Conservation (phyloP, 2,329 filamentous ascomycete species). For the Chaetothyriales sp. region DNA sequence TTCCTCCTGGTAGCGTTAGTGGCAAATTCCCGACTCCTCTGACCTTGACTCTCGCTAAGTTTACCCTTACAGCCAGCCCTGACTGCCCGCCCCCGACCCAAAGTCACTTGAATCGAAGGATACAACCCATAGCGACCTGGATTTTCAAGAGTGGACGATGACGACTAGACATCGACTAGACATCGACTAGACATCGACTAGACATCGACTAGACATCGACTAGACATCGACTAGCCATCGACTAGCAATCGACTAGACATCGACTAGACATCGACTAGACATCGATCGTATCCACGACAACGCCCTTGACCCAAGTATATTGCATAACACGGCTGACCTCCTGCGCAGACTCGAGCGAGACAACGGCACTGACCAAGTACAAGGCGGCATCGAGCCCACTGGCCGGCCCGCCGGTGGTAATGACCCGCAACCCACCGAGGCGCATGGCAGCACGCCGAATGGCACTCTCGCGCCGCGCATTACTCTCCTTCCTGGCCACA, state of each 20-base stretch:
- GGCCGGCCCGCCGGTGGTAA: slow-evolving; percentile 66
- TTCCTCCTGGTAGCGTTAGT: not conserved
- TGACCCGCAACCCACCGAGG: slow-evolving; percentile 54
- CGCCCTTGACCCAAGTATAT: slow-evolving; percentile 51
- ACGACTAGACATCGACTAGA: too few relatives aligned
- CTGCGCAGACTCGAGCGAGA: slow-evolving; percentile 60
- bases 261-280: slow-evolving; percentile 14
- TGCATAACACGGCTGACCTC: slow-evolving; percentile 65
- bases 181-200: slow-evolving; percentile 19
- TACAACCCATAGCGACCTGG: too few relatives aligned
- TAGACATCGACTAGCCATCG: too few relatives aligned
- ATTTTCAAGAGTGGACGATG: too few relatives aligned
- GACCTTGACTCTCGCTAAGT: not conserved
- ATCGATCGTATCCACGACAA: slow-evolving; percentile 19
- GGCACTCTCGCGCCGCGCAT: slow-evolving; percentile 64
- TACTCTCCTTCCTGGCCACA: slow-evolving; percentile 64
- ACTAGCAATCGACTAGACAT: too few relatives aligned
- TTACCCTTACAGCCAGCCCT: too few relatives aligned
- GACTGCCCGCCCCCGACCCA: too few relatives aligned
- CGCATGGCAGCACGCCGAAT: slow-evolving; percentile 64
- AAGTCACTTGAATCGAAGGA: too few relatives aligned
- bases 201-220: slow-evolving; percentile 17
- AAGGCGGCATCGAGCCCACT: slow-evolving; percentile 71
- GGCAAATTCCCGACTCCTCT: not conserved
- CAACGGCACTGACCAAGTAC: slow-evolving; percentile 73